A percentile compares a stretch with the other conserved stretches of the same genome.
These are phyloP conservation scores for Carallia pectinifolia DNA, from an alignment of 345 rosid species.

Conservation along the genomic window DNA sequence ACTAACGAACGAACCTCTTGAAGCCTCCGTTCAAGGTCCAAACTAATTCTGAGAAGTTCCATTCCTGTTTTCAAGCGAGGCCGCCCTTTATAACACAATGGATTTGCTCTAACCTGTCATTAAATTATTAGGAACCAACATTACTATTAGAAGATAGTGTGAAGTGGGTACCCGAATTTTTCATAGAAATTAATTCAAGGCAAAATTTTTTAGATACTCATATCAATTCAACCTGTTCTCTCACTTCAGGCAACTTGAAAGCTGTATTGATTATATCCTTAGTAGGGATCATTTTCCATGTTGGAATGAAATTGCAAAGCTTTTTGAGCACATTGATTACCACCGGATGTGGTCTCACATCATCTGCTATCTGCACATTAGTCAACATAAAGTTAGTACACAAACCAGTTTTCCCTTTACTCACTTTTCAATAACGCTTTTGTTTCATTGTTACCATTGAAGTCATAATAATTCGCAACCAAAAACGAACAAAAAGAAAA, in stretches of 20 bases:
- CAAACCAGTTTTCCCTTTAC: no score
- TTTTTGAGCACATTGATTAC: constrained; percentile 38
- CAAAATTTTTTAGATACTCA: no score
- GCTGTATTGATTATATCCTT: constrained; percentile 63
- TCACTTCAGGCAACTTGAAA: constrained; percentile 53
- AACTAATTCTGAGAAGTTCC: constrained; percentile 48
- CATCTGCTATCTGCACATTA: constrained; percentile 57
- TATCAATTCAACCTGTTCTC: constrained; percentile 49
- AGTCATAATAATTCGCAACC: neutral
- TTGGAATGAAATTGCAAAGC: constrained; percentile 49
- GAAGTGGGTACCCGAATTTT: no score
- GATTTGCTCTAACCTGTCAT: constrained; percentile 56
- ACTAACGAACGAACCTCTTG: constrained; percentile 47
- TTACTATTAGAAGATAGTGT: neutral
- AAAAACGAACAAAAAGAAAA: neutral
- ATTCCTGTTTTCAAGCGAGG: constrained; percentile 70
- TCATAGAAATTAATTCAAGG: no score
- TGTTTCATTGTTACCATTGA: neutral
- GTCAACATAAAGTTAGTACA: neutral
- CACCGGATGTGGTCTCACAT: constrained; percentile 50
- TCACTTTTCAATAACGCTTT: no score
- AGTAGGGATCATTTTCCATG: constrained; percentile 64
- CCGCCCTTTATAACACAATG: constrained; percentile 73
- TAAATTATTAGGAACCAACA: neutral
- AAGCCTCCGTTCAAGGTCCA: constrained; percentile 61